Evolutionary conservation across 2,329 filamentous ascomycete genomes (phyloP).

Genomic region (Pyrenochaeta sp.): DNA sequence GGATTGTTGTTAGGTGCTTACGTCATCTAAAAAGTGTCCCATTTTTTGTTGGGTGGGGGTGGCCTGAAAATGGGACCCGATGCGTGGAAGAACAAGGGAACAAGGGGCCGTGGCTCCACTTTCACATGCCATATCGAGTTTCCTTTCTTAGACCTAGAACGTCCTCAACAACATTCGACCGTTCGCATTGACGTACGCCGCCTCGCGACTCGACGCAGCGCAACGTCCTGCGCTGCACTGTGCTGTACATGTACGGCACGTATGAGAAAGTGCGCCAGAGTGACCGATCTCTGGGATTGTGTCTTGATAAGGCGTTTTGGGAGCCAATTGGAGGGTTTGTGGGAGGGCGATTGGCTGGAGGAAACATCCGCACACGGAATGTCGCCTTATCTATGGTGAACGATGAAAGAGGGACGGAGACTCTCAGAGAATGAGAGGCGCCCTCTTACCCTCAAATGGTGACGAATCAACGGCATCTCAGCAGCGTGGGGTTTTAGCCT

Average conservation of each 20-base stretch:
- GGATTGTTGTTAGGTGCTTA: too few species aligned
- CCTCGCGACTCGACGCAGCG: constrained; percentile 12
- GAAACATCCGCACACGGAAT: not conserved
- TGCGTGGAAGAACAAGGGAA: not conserved
- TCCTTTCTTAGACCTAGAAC: constrained; percentile 12
- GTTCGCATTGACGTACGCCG: constrained; percentile 14
- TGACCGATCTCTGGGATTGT: constrained; percentile 10
- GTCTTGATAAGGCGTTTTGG: not conserved
- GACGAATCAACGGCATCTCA: not conserved
- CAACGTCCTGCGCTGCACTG: constrained; percentile 12
- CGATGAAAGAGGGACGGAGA: not conserved
- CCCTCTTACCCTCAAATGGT: not conserved
- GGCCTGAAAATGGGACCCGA: constrained; percentile 2
- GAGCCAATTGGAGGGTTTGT: constrained; percentile 8
- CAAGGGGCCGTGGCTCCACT: constrained; percentile 13
- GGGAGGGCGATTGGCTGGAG: not conserved
- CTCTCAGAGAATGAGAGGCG: not conserved
- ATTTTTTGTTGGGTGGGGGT: too few species aligned
- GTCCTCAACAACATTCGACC: constrained; percentile 14
- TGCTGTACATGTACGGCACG: constrained; percentile 13
- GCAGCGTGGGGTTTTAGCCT: too few species aligned
- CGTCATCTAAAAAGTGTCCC: too few species aligned
- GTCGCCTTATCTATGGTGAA: not conserved
- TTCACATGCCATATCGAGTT: constrained; percentile 25
- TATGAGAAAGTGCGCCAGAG: constrained; percentile 14